Evolutionary conservation across 495 filamentous ascomycete genomes (phyloP).

Genomic region (Entonaema liquescens): DNA sequence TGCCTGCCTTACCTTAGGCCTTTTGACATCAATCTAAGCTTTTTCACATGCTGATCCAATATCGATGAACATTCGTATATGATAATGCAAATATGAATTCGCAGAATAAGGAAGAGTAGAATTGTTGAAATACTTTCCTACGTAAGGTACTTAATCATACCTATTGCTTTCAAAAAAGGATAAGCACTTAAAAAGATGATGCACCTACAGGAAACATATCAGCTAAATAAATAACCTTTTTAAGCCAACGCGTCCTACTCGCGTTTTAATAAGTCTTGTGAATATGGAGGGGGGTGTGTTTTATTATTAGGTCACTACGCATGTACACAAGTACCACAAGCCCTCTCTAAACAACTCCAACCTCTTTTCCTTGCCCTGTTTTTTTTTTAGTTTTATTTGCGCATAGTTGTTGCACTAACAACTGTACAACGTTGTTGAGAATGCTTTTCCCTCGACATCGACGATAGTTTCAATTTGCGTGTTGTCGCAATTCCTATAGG

Average conservation of each 20-base stretch:
- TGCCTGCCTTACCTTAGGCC: background rate
- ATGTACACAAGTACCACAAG: conserved; percentile 10
- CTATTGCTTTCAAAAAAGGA: background rate
- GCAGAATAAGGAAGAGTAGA: background rate
- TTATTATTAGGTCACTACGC: conserved; percentile 4
- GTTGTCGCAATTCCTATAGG: conserved; percentile 1
- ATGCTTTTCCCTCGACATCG: conserved; percentile 17
- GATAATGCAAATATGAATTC: background rate
- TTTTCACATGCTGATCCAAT: conserved; percentile 25
- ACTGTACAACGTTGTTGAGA: conserved; percentile 9
- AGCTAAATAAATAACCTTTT: conserved; percentile 31
- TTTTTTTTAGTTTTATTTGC: conserved; percentile 3
- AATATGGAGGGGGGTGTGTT: conserved; percentile 2
- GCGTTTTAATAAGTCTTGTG: conserved; percentile 15
- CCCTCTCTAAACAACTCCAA: conserved; percentile 22
- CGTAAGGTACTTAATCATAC: background rate
- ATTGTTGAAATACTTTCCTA: background rate
- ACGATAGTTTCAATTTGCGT: conserved; percentile 27
- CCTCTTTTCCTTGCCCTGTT: conserved; percentile 30
- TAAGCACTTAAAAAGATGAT: background rate
- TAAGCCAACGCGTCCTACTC: conserved; percentile 21
- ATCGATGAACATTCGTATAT: background rate
- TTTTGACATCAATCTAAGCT: conserved; percentile 8
- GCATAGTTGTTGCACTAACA: conserved; percentile 19
- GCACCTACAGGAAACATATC: background rate